Base-by-base conservation (phyloP, 441 rosid genomes). In the Arabidopsis hybrid region DNA sequence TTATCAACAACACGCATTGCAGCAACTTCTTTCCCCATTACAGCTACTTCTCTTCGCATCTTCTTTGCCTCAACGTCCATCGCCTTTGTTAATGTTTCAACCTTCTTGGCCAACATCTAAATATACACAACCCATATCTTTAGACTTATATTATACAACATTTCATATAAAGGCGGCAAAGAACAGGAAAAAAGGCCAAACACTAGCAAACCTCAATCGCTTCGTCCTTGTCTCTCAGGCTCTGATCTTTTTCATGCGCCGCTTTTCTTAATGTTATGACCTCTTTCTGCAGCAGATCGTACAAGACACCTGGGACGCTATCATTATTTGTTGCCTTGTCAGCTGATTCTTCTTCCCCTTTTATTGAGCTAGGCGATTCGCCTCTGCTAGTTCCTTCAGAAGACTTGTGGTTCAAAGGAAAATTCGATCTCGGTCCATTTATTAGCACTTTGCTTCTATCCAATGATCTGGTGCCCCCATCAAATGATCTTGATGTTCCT, bases 11-110 rank as follows among this genome's bases (percentile, higher is more conserved):
- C 26, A 21, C 98, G 96, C 90, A 95, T 95, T 52, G 97, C 96
- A 46, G 96, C 86, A 66, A 95, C 99, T 86, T 91, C 96, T 84
- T 89, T 89, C 75, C 86, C 98, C 97, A 92, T 95, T 8, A 87
- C 92, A 64, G 97, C 95, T 76, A 95, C 99, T 86, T 92, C 98
- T 81, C 98, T 89, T 79, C 98, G 83, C 98, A 95, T 95, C 85
- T 91, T 95, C 86, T 95, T 95, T 50, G 98, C 95, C 82, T 95
- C 98, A 71, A 95, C 97, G 80, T 91, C 99, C 99, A 95, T 95
- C 63, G 99, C 98, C 83, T 92, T 95, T 40, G 95, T 91, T 81
- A 95, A 84, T 52, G 98, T 95, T 59, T 95, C 99, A 61, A 92
- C 98, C 78, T 92, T 89, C 85, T 87, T 89, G 29, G 99, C 96